These are phyloP conservation scores for Alternaria gansuensis DNA, from an alignment of 2,329 filamentous ascomycete species.

Conservation along the genomic window DNA sequence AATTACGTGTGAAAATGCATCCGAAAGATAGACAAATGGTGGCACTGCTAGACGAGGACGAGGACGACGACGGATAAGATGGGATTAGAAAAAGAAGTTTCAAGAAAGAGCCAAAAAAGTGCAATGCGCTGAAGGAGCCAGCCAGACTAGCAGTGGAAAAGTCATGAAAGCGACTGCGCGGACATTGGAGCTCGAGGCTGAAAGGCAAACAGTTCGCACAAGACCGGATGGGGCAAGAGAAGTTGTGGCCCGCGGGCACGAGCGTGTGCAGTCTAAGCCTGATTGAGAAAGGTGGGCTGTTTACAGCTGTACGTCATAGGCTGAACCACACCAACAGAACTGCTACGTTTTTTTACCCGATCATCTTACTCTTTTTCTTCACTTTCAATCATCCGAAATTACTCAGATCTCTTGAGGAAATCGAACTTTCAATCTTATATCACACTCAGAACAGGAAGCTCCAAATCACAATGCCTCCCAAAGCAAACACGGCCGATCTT, in stretches of 20 bases:
- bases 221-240: slow-evolving; percentile 1
- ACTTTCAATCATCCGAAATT: not conserved
- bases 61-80: not conserved
- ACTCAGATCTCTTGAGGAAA: not conserved
- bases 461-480: slow-evolving; percentile 33
- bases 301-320: slow-evolving; percentile 29
- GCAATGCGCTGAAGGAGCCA: not conserved
- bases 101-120: not conserved
- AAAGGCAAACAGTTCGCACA: not conserved
- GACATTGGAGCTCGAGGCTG: slow-evolving; percentile 5
- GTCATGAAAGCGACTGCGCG: not conserved
- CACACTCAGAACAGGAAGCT: not conserved
- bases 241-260: slow-evolving; percentile 1
- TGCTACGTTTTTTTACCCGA: slow-evolving; percentile 7
- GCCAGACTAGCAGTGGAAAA: not conserved
- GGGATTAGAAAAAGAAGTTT: not conserved
- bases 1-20: not conserved
- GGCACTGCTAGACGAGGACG: not conserved
- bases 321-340: slow-evolving; percentile 9
- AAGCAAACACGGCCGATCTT: slow-evolving; percentile 60
- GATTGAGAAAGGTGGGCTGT: slow-evolving; percentile 16
- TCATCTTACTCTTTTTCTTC: not conserved
- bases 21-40: not conserved
- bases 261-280: slow-evolving; percentile 11
- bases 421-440: not conserved